Evolutionary conservation across 1,284 basidiomycete genomes (phyloP).

Genomic region (Microbotryum scabiosae): DNA sequence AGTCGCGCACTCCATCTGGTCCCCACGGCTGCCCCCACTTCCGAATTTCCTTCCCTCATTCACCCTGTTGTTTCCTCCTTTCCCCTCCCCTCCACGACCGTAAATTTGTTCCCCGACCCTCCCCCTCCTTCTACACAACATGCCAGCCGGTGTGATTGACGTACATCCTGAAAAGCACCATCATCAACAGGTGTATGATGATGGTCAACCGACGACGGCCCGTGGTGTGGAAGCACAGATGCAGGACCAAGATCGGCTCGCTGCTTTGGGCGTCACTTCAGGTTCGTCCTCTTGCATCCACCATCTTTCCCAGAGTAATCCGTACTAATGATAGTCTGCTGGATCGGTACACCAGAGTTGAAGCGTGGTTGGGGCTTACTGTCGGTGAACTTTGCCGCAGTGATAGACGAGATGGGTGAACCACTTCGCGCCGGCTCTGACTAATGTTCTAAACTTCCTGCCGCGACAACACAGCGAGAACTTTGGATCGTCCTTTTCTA

Average conservation of each 20-base stretch:
- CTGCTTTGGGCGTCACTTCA: not conserved
- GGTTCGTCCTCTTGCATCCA: not conserved
- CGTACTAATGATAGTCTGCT: not conserved
- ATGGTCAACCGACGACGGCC: not conserved
- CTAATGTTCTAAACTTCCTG: too few relatives aligned
- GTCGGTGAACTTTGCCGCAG: not conserved
- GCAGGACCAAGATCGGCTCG: not conserved
- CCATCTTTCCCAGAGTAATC: too few relatives aligned
- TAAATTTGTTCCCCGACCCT: too few relatives aligned
- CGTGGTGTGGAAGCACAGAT: not conserved
- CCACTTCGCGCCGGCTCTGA: too few relatives aligned
- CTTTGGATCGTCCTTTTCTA: constrained; percentile 65
- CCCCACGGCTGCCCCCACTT: too few relatives aligned
- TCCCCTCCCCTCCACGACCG: too few relatives aligned
- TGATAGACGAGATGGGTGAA: not conserved
- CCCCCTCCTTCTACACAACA: not conserved
- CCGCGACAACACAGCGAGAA: constrained; percentile 33
- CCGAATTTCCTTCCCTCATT: too few relatives aligned
- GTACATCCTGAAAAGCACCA: constrained; percentile 2
- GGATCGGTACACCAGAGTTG: not conserved
- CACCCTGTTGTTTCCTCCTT: too few relatives aligned
- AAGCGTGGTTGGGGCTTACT: constrained; percentile 14
- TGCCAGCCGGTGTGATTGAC: constrained; percentile 2
- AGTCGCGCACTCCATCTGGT: too few relatives aligned
- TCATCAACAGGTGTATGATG: not conserved